Percentiles rank a stretch among this genome's conserved stretches.
These are phyloP conservation scores for Suillus tomentosus DNA, from an alignment of 768 basidiomycete species.

Conservation along the genomic window DNA sequence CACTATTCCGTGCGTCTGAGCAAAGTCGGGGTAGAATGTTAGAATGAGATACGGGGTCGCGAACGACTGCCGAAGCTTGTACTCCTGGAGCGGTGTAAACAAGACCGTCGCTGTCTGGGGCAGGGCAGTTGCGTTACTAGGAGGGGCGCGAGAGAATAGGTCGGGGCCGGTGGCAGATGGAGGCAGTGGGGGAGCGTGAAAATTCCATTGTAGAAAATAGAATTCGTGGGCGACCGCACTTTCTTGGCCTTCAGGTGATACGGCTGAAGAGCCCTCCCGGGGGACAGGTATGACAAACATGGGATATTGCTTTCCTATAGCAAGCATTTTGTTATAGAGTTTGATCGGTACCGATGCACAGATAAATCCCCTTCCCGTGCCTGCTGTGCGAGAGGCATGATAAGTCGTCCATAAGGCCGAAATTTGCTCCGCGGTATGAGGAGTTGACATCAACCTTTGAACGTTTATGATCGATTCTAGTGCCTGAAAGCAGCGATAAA, in stretches of 20 bases:
- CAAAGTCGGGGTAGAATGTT: slow-evolving; percentile 91
- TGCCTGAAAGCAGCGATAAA: slow-evolving; percentile 50
- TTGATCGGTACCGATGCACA: slow-evolving; percentile 79
- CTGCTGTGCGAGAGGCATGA: slow-evolving; percentile 76
- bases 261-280: slow-evolving; percentile 38
- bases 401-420: slow-evolving; percentile 88
- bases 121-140: slow-evolving; percentile 35
- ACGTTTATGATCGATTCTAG: slow-evolving; percentile 82
- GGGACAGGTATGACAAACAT: slow-evolving; percentile 84
- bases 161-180: slow-evolving; percentile 50
- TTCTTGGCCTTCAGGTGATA: slow-evolving; percentile 36
- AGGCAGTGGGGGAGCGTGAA: slow-evolving; percentile 69
- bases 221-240: slow-evolving; percentile 63
- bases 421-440: slow-evolving; percentile 75
- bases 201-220: slow-evolving; percentile 88
- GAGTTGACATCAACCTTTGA: slow-evolving; percentile 59
- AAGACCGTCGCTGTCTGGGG: slow-evolving; percentile 73
- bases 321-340: slow-evolving; percentile 71
- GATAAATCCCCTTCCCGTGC: slow-evolving; percentile 82
- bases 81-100: slow-evolving; percentile 93
- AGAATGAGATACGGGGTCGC: slow-evolving; percentile 90
- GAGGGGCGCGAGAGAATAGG: slow-evolving; percentile 40
- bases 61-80: slow-evolving; percentile 80
- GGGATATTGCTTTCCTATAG: slow-evolving; percentile 64
- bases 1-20: slow-evolving; percentile 75